Evolutionary conservation across 306 rosid genomes (phyloP), one percentile per base, ranked within the genome.

Genomic region (Cucumis hystrix): DNA sequence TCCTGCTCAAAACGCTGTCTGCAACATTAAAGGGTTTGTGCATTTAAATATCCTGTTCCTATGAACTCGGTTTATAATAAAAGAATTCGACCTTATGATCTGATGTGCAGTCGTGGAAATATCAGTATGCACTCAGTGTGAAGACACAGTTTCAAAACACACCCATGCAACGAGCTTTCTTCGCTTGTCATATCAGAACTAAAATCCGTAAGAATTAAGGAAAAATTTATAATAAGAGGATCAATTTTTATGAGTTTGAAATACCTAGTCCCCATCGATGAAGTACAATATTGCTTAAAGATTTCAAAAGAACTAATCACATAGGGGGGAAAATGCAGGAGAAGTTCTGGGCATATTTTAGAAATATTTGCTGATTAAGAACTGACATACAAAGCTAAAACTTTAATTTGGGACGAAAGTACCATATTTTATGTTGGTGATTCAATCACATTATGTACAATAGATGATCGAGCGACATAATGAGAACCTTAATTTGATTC

Each of bases 1-100:
- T 97, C 85, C 12, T 3, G 35, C 35, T 33, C 35, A 33, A 33
- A 33, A 33, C 3, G 35, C 35, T 33, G 35, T 33, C 35, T 33
- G 35, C 35, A 33, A 33, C 35, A 33, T 33, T 33, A 57, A 77
- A 14, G 49, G 71, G 12, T 65, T 35, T 5, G 16, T 6, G 13
- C 7, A 65, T 65, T 65, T 17, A 65, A 65, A 39, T 17, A 65
- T 37, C 70, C 47, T 35, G 41, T 35, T 17, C 71, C 49, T 7
- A 64, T 64, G 70, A 64, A 64, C 45, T 35, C 13, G 10, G 70
- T 33, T 14, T 17, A 21, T 5, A 16, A 64, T 63, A 63, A 64
- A 17, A 9, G 11, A 16, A 35, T 35, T 30, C 43, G 72, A n/a
- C 52, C 14, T 39, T 39, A 39, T 39, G 7, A 39, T 39, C 35